phyloP scores from a whole-genome alignment of 2,329 filamentous ascomycete species.

The Macrophomina phaseolina region DNA sequence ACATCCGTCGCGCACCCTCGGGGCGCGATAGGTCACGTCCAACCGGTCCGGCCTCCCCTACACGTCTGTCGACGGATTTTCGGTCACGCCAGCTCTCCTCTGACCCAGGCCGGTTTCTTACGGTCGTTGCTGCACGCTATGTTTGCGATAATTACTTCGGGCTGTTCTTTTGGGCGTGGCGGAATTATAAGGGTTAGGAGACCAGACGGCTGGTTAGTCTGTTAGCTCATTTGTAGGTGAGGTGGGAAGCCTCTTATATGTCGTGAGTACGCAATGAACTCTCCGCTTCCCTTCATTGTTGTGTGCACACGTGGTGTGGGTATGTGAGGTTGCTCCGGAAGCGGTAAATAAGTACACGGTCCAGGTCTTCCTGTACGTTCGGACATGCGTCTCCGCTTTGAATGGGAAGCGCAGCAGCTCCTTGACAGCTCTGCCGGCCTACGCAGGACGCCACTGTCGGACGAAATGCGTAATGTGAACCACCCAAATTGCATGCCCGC shows the following conservation, averaged over 20 bases:
- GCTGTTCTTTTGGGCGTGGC: conserved; percentile 19
- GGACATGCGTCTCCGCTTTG: background rate
- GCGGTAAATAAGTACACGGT: background rate
- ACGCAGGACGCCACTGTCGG: conserved; percentile 10
- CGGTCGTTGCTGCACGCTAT: conserved; percentile 21
- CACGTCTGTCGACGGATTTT: conserved; percentile 16
- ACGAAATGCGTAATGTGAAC: conserved; percentile 14
- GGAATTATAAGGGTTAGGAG: conserved; percentile 11
- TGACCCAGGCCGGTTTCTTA: conserved; percentile 23
- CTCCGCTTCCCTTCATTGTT: conserved; percentile 1
- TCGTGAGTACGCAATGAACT: conserved; percentile 17
- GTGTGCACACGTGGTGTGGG: background rate
- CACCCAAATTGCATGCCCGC: conserved; percentile 7
- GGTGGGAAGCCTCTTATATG: conserved; percentile 13
- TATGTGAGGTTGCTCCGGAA: background rate
- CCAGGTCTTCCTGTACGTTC: background rate
- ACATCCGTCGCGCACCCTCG: conserved; percentile 5
- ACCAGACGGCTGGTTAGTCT: conserved; percentile 20
- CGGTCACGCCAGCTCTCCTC: conserved; percentile 17
- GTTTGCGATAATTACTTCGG: conserved; percentile 21
- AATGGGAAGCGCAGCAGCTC: background rate
- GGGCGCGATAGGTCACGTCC: conserved; percentile 14
- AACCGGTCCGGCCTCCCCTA: conserved; percentile 18
- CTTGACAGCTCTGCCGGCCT: background rate
- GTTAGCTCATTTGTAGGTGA: conserved; percentile 17